Conservation (phyloP, 345 rosid species). For the Erodium maritimum region DNA sequence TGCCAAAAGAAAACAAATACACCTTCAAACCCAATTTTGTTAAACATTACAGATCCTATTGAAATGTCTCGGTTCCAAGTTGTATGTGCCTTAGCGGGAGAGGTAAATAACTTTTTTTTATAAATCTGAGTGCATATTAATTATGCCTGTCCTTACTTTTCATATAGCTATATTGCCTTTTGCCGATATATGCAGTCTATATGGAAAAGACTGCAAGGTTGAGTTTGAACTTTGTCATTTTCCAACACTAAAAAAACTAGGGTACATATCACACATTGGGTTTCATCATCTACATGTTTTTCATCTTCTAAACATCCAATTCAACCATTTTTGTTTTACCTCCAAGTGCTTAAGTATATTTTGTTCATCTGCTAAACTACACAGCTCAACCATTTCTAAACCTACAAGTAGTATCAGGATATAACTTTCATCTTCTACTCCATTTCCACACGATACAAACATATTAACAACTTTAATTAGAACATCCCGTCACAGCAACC, state of each 20-base stretch:
- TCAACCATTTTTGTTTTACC: too few species aligned
- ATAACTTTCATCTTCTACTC: not conserved
- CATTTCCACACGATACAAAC: too few species aligned
- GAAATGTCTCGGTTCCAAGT: too few species aligned
- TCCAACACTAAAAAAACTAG: not conserved
- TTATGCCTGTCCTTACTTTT: too few species aligned
- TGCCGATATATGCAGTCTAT: not conserved
- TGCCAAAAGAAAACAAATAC: not conserved
- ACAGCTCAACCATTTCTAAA: not conserved
- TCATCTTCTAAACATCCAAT: too few species aligned
- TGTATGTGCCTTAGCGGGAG: too few species aligned
- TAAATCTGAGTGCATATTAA: too few species aligned
- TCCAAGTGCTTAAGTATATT: too few species aligned
- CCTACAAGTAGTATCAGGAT: not conserved
- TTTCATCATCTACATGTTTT: too few species aligned
- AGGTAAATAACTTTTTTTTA: too few species aligned
- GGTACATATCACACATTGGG: not conserved
- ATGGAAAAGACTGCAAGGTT: not conserved
- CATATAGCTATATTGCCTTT: not conserved
- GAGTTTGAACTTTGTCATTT: not conserved
- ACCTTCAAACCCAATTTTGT: not conserved
- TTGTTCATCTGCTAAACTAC: not conserved
- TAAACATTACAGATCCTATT: too few species aligned
- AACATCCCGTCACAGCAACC: not conserved
- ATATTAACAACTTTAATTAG: too few species aligned